Evolutionary conservation across 108 stramenopile species (phyloP).

Genomic region (Fistulifera solaris): DNA sequence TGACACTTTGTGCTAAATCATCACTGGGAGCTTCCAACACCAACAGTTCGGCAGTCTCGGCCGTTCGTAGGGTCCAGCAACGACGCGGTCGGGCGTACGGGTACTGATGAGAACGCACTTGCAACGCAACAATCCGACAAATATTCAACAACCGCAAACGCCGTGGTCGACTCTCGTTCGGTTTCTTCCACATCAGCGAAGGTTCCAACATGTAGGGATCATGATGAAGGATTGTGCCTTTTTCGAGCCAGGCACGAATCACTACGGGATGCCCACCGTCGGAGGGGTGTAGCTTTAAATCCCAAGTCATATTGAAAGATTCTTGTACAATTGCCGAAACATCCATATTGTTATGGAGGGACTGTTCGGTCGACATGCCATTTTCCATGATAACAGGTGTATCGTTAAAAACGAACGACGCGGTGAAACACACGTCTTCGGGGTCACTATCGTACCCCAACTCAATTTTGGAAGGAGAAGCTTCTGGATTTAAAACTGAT

Average conservation of each 20-base stretch:
- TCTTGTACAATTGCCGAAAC: conserved; percentile 5
- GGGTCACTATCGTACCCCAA: neutral
- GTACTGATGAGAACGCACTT: neutral
- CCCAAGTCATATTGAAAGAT: conserved; percentile 5
- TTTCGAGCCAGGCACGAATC: conserved; percentile 3
- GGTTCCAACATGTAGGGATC: conserved; percentile 10
- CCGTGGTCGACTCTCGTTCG: neutral
- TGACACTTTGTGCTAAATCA: neutral
- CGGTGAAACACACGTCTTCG: neutral
- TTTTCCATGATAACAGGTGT: neutral
- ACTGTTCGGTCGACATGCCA: neutral
- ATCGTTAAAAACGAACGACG: neutral
- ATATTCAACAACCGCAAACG: conserved; percentile 6
- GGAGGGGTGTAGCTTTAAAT: neutral
- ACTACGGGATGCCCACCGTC: neutral
- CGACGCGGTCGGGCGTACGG: conserved; percentile 5
- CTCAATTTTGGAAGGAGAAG: too few species aligned
- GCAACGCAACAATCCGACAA: conserved; percentile 1
- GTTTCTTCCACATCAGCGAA: conserved; percentile 7
- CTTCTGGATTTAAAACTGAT: too few species aligned
- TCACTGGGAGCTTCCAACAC: conserved; percentile 2
- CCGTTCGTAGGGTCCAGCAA: conserved; percentile 1
- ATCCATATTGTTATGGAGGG: too few species aligned
- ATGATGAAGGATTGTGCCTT: conserved; percentile 4
- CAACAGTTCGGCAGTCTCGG: neutral